A percentile compares a stretch with the other conserved stretches of the same genome.
Conservation (phyloP, 768 basidiomycete species). For the Trametes cinnabarina region DNA sequence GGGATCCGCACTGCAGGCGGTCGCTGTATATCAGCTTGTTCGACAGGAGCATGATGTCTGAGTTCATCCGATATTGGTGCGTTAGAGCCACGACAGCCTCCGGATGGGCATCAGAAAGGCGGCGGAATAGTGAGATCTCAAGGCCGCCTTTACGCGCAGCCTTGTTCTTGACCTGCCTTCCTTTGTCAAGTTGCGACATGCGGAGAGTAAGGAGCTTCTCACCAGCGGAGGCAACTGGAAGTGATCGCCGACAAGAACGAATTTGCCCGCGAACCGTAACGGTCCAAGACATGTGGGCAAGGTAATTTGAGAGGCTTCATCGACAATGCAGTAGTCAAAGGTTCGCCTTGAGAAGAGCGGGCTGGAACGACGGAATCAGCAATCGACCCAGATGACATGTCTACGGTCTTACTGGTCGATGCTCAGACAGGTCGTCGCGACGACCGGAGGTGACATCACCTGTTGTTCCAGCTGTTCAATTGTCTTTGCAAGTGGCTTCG, state of each 20-base stretch:
- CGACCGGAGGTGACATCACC: constrained; percentile 85
- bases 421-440: constrained; percentile 93
- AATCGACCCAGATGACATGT: too few species aligned
- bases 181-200: background rate
- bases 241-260: constrained; percentile 96
- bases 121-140: constrained; percentile 86
- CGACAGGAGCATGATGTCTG: constrained; percentile 89
- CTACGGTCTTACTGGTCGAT: constrained; percentile 82
- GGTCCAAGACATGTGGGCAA: constrained; percentile 94
- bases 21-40: constrained; percentile 84
- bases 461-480: constrained; percentile 83
- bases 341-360: constrained; percentile 79
- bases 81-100: constrained; percentile 81
- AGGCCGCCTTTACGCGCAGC: constrained; percentile 82
- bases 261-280: constrained; percentile 83
- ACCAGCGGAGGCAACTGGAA: constrained; percentile 96
- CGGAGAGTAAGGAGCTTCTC: background rate
- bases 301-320: constrained; percentile 97
- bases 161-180: constrained; percentile 73
- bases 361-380: constrained; percentile 47
- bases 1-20: constrained; percentile 75
- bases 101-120: constrained; percentile 84
- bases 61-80: constrained; percentile 95
- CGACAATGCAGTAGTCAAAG: constrained; percentile 97
- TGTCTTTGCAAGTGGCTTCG: constrained; percentile 52